These are phyloP conservation scores for Penicillium verrucosum DNA, from an alignment of 2,329 filamentous ascomycete genomes.

Conservation along the genomic window DNA sequence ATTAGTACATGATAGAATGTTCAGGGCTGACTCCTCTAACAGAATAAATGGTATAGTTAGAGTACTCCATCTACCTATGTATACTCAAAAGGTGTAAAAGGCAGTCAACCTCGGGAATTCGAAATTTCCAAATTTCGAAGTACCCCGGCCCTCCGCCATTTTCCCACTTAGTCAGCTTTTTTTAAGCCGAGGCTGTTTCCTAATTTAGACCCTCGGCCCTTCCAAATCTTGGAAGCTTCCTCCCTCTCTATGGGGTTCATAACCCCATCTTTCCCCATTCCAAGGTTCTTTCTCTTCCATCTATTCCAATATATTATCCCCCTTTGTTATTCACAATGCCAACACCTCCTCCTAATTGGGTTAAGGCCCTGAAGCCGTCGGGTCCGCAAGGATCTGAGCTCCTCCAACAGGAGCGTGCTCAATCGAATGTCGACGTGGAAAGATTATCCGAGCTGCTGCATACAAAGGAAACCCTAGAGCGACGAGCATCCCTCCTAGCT, in stretches of 20 bases:
- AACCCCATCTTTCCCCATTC: conserved; percentile 8
- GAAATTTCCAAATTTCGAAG: background rate
- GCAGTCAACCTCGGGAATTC: background rate
- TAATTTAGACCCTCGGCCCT: conserved; percentile 20
- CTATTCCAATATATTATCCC: background rate
- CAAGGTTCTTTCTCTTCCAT: background rate
- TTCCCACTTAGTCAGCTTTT: conserved; percentile 5
- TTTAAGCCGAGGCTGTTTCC: conserved; percentile 24
- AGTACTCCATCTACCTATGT: no score
- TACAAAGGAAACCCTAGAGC: conserved; percentile 61
- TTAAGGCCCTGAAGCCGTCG: conserved; percentile 63
- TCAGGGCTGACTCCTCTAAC: background rate
- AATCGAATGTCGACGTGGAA: conserved; percentile 64
- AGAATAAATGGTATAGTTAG: background rate
- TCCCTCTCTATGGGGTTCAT: conserved; percentile 19
- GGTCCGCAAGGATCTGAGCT: conserved; percentile 67
- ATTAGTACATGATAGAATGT: background rate
- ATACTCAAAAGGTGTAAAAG: background rate
- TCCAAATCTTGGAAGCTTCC: background rate
- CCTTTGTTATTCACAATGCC: conserved; percentile 26
- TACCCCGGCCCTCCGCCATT: background rate
- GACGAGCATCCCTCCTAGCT: conserved; percentile 58
- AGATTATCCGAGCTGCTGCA: conserved; percentile 67
- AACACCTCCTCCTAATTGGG: conserved; percentile 57
- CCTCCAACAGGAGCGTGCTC: conserved; percentile 64